Evolutionary conservation across 2,329 filamentous ascomycete genomes (phyloP), one percentile per base, ranked within the genome.

Genomic region (Neonectria coccinea): DNA sequence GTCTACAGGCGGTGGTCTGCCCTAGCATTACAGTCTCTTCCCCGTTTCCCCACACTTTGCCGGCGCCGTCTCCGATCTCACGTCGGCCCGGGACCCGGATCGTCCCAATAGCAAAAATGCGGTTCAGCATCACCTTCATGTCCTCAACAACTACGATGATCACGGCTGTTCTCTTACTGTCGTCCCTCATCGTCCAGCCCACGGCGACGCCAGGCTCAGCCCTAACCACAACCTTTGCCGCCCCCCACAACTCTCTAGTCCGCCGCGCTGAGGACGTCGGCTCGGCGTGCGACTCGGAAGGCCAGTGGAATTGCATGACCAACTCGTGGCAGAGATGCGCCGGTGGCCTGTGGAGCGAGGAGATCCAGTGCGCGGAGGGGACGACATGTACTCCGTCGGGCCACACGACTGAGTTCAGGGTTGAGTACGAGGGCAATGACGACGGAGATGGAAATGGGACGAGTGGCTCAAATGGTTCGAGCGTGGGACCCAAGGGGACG

Each of bases 291-390:
- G 73, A 75, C 11, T 70, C 76, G 12, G 84, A 87, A 63, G 84
- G 85, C n/a, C 80, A 82, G 65, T 87, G 85, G 85, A 85, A 86
- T 74, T 87, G 85, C 77, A 82, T 86, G 77, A 79, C 77, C 1
- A 75, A 68, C 20, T 78, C 76, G 36, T 87, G 82, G 76, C 85
- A 87, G 74, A 80, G 84, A 29, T 87, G 85, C 69, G 83, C 81
- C 3, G 73, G 77, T 10, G 84, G 84, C 2, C 71, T 62, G 11
- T 87, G 84, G 85, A 84, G 80, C 65, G 74, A 65, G 1, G 77
- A 79, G n/a, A 77, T 85, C 42, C 64, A 79, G 41, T 80, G 79
- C 62, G 79, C 84, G 0, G 72, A 74, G 5, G 83, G 84, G 5
- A 86, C 84, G 2, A 71, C 71, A n/a, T 86, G 84, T 67, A 68